Base-by-base conservation (phyloP, 371 early-diverging fungal genomes). In the Mucor racemosus region DNA sequence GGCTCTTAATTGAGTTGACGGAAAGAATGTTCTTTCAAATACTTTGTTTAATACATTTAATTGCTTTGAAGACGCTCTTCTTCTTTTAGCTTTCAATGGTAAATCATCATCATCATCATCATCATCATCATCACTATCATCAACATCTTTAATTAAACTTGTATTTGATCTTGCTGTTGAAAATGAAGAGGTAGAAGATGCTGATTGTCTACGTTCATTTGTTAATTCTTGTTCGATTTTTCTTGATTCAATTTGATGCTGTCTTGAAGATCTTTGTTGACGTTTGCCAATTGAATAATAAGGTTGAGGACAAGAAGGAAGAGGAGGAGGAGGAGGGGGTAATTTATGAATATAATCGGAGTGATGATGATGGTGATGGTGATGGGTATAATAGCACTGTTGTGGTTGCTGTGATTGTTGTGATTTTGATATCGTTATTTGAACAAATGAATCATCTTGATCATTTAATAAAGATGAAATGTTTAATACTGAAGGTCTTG, bases 1-100 rank as follows among this genome's bases (percentile, higher is more conserved):
- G 54, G 88, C 87, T 55, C 98, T 88, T 72, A 92, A 79, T 64
- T 91, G 91, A 14, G 91, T 91, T 10, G 76, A 89, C 68, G 80
- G 89, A 67, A 69, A 92, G 40, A 81, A 75, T 33, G 86, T 81
- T 11, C 80, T 79, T 40, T 86, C 87, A 40, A 85, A 62, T 13
- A 90, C 79, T 42, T 78, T 81, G 44, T 82, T 79, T 26, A 85
- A 41, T 3, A 86, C 78, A 63, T 86, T 79, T 39, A 83, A 54
- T 42, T 85, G 78, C 31, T 76, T 74, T 42, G 83, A 76, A 53
- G 78, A 76, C 21, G 84, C 77, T 60, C 83, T 60, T 67, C 75
- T 70, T 60, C 79, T 73, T 61, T 82, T 82, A 7, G 78, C 73
- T 48, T 82, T 82, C 7, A 82, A 21, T 7, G 60, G 14, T n/a